phyloP scores from a whole-genome alignment of 108 stramenopile genomes.

The Skeletonema tropicum region DNA sequence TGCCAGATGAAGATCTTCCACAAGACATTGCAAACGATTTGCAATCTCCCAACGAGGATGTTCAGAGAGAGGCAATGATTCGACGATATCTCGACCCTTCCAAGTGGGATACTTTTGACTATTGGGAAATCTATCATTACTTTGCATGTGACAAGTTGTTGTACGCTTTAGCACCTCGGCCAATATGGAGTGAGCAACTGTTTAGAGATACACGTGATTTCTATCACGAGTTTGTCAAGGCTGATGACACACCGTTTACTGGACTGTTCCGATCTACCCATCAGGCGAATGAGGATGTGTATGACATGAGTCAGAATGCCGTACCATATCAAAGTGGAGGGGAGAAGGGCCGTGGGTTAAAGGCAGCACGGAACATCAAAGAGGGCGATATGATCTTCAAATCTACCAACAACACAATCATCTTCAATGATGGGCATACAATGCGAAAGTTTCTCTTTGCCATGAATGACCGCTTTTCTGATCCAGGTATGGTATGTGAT shows the following conservation, averaged over 20 bases:
- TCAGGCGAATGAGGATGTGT: neutral
- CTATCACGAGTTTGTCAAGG: neutral
- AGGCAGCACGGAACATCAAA: conserved; percentile 6
- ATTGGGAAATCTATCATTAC: neutral
- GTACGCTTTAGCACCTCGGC: neutral
- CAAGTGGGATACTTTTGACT: neutral
- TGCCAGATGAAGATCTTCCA: too few relatives aligned
- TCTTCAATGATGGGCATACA: conserved; percentile 6
- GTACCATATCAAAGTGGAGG: neutral
- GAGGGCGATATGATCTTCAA: conserved; percentile 5
- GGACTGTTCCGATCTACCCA: neutral
- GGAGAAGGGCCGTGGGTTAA: neutral
- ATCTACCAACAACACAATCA: conserved; percentile 10
- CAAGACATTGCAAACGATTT: too few relatives aligned
- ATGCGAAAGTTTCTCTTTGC: conserved; percentile 17
- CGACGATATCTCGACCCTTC: neutral
- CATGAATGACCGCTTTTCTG: conserved; percentile 3
- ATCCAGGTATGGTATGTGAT: conserved; percentile 13
- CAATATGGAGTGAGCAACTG: neutral
- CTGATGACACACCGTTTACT: neutral
- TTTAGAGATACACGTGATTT: neutral
- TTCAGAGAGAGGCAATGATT: neutral
- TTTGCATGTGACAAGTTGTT: neutral
- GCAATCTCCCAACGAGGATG: neutral
- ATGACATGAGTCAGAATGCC: conserved; percentile 1